A percentile compares a stretch with the other conserved stretches of the same genome.
These are phyloP conservation scores for Hanseniaspora guilliermondii DNA, from an alignment of 805 yeast genomes.

Conservation along the genomic window DNA sequence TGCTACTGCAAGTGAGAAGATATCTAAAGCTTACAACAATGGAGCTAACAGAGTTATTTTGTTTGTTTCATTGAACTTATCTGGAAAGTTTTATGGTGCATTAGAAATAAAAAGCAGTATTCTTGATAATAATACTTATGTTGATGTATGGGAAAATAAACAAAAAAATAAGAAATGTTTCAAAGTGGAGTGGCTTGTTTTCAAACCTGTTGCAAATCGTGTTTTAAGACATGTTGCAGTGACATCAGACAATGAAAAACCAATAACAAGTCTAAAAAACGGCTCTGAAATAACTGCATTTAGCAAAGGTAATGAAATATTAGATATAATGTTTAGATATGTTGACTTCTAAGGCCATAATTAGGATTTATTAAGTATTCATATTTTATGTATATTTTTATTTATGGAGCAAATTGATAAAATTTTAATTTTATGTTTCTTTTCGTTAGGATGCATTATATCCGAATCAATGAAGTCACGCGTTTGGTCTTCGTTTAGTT, in stretches of 20 bases:
- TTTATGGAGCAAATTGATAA: neutral
- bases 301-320: constrained; percentile 36
- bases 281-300: constrained; percentile 50
- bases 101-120: constrained; percentile 38
- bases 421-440: neutral
- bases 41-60: constrained; percentile 28
- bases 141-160: constrained; percentile 32
- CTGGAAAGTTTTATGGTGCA: constrained; percentile 47
- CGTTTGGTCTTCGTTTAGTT: too few species aligned
- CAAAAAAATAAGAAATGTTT: constrained; percentile 22
- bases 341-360: neutral
- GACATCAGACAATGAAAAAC: constrained; percentile 35
- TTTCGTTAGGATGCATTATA: neutral
- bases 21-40: constrained; percentile 32
- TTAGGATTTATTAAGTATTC: neutral
- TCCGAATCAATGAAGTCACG: too few species aligned
- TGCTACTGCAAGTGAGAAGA: constrained; percentile 41
- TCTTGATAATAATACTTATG: constrained; percentile 37
- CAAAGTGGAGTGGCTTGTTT: constrained; percentile 40
- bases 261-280: constrained; percentile 43
- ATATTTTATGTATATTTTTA: too few species aligned
- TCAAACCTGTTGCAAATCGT: constrained; percentile 41
- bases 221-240: constrained; percentile 35
- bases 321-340: constrained; percentile 31
- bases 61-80: constrained; percentile 46